Evolutionary conservation across 805 yeast species (phyloP), one percentile per base, ranked within the genome.

Genomic region (Danielia oregonensis): DNA sequence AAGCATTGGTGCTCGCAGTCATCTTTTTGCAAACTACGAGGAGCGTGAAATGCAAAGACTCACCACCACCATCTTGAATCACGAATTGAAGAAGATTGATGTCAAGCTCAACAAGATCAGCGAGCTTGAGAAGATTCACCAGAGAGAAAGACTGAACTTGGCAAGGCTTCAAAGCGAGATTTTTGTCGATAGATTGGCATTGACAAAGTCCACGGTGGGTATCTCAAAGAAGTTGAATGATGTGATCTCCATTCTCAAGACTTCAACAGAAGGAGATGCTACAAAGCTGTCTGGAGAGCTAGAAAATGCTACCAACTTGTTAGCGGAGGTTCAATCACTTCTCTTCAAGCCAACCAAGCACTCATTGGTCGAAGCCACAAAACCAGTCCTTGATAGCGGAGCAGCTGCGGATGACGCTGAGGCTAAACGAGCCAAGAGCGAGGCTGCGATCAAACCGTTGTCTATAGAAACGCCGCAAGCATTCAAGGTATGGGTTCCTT

Each of bases 1-100:
- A 3, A 65, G 84, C 8, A 62, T 84, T 24, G 95, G 93, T 3
- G 80, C 87, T 2, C 74, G 93, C 41, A 72, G 93, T 17, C 87
- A 85, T 52, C 71, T 84, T 14, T 83, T 86, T 59, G 86, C 91
- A 5, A 76, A 79, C 4, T 79, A 76, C 52, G 94, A 86, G 56
- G 96, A 86, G 51, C 68, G 88, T 40, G 87, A 82, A 52, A 77
- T 79, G 79, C 72, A 78, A 46, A 75, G 73, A 35, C 56, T 81
- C 15, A 60, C 82, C 9, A 66, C 72, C 17, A 70, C 70, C 18
- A 70, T 85, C 30, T 66, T 83, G 13, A 80, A 81, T 51, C 73
- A 75, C 26, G 79, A 82, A 54, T 44, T 82, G 39, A 70, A 74
- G 35, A 80, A 82, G 48, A 66, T 85, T 22, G 83, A 82, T 40